A percentile compares a stretch with the other conserved stretches of the same genome.
These are phyloP conservation scores for Nakataea oryzae DNA, from an alignment of 2,329 filamentous ascomycete genomes.

Conservation along the genomic window DNA sequence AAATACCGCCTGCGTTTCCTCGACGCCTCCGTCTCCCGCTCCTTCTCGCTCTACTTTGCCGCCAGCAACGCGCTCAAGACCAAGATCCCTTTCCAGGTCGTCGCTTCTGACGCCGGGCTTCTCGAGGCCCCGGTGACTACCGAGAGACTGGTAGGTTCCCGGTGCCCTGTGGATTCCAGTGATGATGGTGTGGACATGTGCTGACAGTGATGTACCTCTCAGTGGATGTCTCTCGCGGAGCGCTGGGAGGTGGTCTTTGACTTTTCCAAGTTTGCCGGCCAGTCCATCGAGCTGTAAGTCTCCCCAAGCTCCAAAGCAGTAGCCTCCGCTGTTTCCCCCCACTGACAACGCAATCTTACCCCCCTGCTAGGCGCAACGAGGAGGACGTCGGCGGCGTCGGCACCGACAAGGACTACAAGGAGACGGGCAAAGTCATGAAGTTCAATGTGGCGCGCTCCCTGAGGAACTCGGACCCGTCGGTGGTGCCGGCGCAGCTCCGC, in stretches of 20 bases:
- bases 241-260: conserved; percentile 48
- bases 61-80: conserved; percentile 16
- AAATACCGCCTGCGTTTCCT: conserved; percentile 49
- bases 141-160: not conserved
- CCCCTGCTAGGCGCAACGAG: conserved; percentile 14
- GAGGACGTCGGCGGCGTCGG: conserved; percentile 22
- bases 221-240: conserved; percentile 40
- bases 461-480: conserved; percentile 19
- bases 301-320: not conserved
- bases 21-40: conserved; percentile 34
- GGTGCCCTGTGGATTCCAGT: no score
- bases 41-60: conserved; percentile 37
- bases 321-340: no score
- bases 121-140: conserved; percentile 29
- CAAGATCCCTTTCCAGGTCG: conserved; percentile 36
- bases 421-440: conserved; percentile 40
- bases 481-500: conserved; percentile 21
- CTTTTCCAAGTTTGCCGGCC: conserved; percentile 34
- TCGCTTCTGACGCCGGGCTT: conserved; percentile 43
- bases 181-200: not conserved
- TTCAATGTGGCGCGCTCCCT: conserved; percentile 34
- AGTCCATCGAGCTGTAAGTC: conserved; percentile 30
- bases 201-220: not conserved
- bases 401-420: conserved; percentile 36
- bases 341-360: not conserved